Evolutionary conservation across 1,284 basidiomycete species (phyloP).

Genomic region (Coniferiporia weirii): DNA sequence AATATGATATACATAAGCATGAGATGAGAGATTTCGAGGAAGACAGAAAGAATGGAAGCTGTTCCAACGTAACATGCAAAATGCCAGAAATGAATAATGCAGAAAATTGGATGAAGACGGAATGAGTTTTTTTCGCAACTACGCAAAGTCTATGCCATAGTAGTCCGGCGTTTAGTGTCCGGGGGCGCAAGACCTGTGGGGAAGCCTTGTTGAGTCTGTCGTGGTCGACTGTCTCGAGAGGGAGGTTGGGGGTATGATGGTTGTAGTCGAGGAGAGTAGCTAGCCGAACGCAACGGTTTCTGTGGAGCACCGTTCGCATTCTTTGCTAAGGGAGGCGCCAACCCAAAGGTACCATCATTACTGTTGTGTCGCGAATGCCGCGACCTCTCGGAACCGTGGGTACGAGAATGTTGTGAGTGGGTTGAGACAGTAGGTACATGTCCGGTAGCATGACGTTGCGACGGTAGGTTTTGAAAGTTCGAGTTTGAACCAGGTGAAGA

Average conservation of each 20-base stretch:
- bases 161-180: conserved; percentile 18
- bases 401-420: not conserved
- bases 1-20: not conserved
- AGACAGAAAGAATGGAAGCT: conserved; percentile 4
- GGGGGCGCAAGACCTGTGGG: conserved; percentile 24
- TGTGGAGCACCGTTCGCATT: not conserved
- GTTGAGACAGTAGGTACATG: not conserved
- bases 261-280: not conserved
- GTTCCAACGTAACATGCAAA: not conserved
- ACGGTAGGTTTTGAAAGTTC: conserved; percentile 10
- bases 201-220: conserved; percentile 22
- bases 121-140: not conserved
- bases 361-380: not conserved
- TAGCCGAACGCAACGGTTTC: not conserved
- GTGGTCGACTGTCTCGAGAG: not conserved
- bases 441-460: not conserved
- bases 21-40: not conserved
- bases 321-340: not conserved
- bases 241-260: not conserved
- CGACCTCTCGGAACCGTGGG: not conserved
- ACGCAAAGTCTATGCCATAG: conserved; percentile 13
- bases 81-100: not conserved
- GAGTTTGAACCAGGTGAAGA: conserved; percentile 13
- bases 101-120: not conserved
- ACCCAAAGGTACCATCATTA: not conserved